Percentiles rank a stretch among this genome's conserved stretches.
phyloP scores from a whole-genome alignment of 2,329 filamentous ascomycete genomes.

The Diaporthe citri region DNA sequence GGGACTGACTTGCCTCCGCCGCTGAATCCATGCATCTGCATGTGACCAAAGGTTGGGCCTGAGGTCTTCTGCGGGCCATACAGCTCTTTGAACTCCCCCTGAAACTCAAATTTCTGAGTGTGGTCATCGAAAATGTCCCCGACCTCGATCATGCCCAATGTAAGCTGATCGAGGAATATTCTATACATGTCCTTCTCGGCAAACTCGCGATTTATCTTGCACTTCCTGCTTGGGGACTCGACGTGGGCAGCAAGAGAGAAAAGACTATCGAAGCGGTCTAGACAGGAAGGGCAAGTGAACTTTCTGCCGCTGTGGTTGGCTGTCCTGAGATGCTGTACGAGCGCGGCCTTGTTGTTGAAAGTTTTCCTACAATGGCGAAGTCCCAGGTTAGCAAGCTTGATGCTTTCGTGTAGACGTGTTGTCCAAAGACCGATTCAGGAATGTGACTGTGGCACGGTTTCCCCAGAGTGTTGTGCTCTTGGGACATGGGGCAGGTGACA shows the following conservation, averaged over 20 bases:
- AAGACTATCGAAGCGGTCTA: slow-evolving; percentile 54
- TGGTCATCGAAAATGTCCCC: slow-evolving; percentile 50
- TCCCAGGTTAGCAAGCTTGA: slow-evolving; percentile 37
- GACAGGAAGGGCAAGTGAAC: slow-evolving; percentile 61
- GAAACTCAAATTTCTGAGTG: slow-evolving; percentile 51
- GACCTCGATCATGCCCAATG: slow-evolving; percentile 53
- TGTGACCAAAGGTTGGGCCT: slow-evolving; percentile 17
- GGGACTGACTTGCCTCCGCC: neutral
- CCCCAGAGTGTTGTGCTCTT: neutral
- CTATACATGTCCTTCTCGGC: slow-evolving; percentile 52
- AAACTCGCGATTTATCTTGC: slow-evolving; percentile 54
- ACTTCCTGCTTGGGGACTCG: slow-evolving; percentile 57
- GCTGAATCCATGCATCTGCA: slow-evolving; percentile 20
- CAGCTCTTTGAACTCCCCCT: slow-evolving; percentile 23
- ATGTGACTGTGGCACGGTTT: no score
- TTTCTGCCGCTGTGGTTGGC: slow-evolving; percentile 53
- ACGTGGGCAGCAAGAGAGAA: slow-evolving; percentile 61
- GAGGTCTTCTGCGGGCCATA: slow-evolving; percentile 44
- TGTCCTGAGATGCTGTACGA: slow-evolving; percentile 60
- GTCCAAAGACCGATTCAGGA: neutral
- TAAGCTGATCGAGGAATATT: slow-evolving; percentile 54
- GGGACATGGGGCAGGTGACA: neutral
- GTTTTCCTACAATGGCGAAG: slow-evolving; percentile 52
- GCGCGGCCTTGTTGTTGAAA: slow-evolving; percentile 49
- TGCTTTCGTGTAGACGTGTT: neutral